A percentile compares a stretch with the other conserved stretches of the same genome.
phyloP scores from a whole-genome alignment of 176 grass and related monocot species.

The Triticum dicoccoides region DNA sequence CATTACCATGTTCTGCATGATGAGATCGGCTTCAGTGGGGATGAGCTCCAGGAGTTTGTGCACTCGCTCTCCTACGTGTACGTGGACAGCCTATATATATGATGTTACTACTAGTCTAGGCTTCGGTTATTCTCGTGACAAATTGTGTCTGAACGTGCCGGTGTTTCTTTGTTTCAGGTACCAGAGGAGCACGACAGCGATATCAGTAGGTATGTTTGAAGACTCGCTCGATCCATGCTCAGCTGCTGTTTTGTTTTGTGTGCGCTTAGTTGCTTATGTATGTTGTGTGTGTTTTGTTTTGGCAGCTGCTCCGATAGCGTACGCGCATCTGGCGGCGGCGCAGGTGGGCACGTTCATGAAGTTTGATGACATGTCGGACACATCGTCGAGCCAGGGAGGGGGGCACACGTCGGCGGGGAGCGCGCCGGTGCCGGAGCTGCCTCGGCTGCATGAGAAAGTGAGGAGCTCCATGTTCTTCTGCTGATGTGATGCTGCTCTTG shows the following conservation, averaged over 20 bases:
- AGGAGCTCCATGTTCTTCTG: constrained; percentile 97
- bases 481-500: not conserved
- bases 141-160: not conserved
- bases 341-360: constrained; percentile 80
- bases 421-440: constrained; percentile 56
- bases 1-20: constrained; percentile 92
- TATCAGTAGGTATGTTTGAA: constrained; percentile 61
- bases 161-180: constrained; percentile 46
- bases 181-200: constrained; percentile 90
- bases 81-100: not conserved
- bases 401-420: constrained; percentile 42
- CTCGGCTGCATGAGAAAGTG: constrained; percentile 71
- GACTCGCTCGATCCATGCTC: too few species aligned
- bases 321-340: constrained; percentile 71
- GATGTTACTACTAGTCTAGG: too few species aligned
- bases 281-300: too few species aligned
- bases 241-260: too few species aligned
- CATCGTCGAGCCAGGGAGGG: constrained; percentile 69
- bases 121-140: not conserved
- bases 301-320: constrained; percentile 84
- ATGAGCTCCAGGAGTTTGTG: constrained; percentile 86
- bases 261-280: too few species aligned
- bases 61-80: constrained; percentile 95
- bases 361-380: constrained; percentile 72
- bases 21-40: constrained; percentile 70